These are phyloP conservation scores for Lablab purpureus DNA, from an alignment of 306 rosid species.

Conservation along the genomic window DNA sequence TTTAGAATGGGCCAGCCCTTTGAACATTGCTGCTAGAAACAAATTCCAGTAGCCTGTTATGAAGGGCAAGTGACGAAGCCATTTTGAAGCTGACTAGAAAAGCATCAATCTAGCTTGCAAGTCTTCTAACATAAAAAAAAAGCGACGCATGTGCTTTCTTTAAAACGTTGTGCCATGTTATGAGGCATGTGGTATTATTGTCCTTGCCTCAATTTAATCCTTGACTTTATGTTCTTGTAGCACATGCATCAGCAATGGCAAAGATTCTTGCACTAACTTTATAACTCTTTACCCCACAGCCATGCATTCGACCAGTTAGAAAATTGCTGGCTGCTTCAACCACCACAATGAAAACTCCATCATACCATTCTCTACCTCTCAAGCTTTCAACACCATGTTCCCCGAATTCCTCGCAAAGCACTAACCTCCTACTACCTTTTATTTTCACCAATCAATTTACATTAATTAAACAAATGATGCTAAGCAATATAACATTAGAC, in stretches of 20 bases:
- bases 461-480: slow-evolving; percentile 49
- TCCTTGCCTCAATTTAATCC: slow-evolving; percentile 39
- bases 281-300: slow-evolving; percentile 21
- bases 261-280: slow-evolving; percentile 18
- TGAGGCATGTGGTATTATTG: slow-evolving; percentile 47
- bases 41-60: slow-evolving; percentile 37
- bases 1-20: slow-evolving; percentile 26
- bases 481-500: slow-evolving; percentile 51
- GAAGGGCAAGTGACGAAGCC: slow-evolving; percentile 40
- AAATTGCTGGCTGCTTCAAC: slow-evolving; percentile 21
- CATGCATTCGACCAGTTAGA: slow-evolving; percentile 40
- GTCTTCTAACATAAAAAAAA: background rate
- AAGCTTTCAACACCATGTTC: slow-evolving; percentile 32
- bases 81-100: slow-evolving; percentile 41
- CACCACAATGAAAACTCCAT: background rate
- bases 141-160: slow-evolving; percentile 46
- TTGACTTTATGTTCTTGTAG: slow-evolving; percentile 42
- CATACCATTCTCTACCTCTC: slow-evolving; percentile 29
- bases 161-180: slow-evolving; percentile 43
- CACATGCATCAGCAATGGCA: slow-evolving; percentile 44
- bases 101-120: slow-evolving; percentile 31
- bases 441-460: slow-evolving; percentile 63
- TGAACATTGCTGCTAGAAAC: slow-evolving; percentile 31
- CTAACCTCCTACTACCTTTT: slow-evolving; percentile 49
- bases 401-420: slow-evolving; percentile 49